Evolutionary conservation across 345 rosid species (phyloP), one percentile per base, ranked within the genome.

Genomic region (Acer saccharum): DNA sequence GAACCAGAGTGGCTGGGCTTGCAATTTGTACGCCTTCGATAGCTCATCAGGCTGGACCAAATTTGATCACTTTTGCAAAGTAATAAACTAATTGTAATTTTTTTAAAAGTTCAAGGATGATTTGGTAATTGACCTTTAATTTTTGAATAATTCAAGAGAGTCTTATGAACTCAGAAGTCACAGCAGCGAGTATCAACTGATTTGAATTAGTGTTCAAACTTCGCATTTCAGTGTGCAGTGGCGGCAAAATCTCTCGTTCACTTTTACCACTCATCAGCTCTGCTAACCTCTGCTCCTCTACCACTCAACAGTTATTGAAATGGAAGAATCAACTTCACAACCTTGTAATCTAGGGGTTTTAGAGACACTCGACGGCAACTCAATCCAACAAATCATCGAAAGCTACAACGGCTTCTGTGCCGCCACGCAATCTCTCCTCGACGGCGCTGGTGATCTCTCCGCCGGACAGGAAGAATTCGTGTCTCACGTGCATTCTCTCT

Each of bases 401-500:
- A 81, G 89, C 85, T 92, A 92, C 71, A 74, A 78, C 27, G 93
- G 88, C n/a, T 90, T 91, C 84, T 88, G 89, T 81, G 75, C 90
- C 78, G 76, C 90, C 75, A 77, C 89, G 44, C 84, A 79, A 32
- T 75, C 95, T 63, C 91, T 93, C 74, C 88, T 93, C 77, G 25
- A 74, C 61, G 87, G 90, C 64, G 75, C 81, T 55, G 85, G 81
- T 32, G 86, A 84, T 81, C 77, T 75, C 78, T 84, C 88, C 12
- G 77, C 74, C 21, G 85, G 76, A 25, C 68, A 86, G 39, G 89
- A 87, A 79, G 89, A 87, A 79, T 82, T 95, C 62, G 80, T 83
- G 46, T 76, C 90, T 63, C 85, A 85, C 80, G 88, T 88, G 27
- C 90, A 60, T 80, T 35, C 77, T 69, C 98, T 95, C 73, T 91